Evolutionary conservation across 1,284 basidiomycete species (phyloP).

Genomic region (Cerioporus squamosus): DNA sequence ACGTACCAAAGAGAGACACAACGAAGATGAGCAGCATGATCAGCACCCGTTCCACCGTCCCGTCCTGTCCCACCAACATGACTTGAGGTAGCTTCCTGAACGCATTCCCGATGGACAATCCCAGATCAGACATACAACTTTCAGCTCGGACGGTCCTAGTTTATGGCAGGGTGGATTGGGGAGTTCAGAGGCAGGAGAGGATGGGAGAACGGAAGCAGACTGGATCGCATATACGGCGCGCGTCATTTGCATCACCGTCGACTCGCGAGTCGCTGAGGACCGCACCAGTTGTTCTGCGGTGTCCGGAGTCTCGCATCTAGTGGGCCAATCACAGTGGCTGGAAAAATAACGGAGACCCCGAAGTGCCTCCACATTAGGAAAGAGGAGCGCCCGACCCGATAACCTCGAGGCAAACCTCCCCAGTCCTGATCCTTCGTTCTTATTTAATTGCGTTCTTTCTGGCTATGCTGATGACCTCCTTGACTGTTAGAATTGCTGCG

Average conservation of each 20-base stretch:
- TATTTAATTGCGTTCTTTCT: too few relatives aligned
- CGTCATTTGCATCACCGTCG: constrained; percentile 6
- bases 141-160: neutral
- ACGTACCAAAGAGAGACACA: constrained; percentile 42
- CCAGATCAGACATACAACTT: neutral
- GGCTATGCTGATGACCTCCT: too few relatives aligned
- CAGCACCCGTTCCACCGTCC: constrained; percentile 20
- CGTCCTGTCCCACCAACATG: neutral
- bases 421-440: too few relatives aligned
- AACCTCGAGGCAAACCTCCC: too few relatives aligned
- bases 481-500: too few relatives aligned
- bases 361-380: too few relatives aligned
- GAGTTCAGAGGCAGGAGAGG: neutral
- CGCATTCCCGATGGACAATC: neutral
- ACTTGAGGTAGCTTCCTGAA: constrained; percentile 5
- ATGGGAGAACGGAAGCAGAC: neutral
- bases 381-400: too few relatives aligned
- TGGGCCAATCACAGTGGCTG: neutral
- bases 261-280: constrained; percentile 4
- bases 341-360: too few relatives aligned
- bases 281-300: constrained; percentile 8
- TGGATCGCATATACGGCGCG: neutral
- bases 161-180: neutral
- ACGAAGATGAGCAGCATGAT: constrained; percentile 39
- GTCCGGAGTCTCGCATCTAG: neutral